Conservation (phyloP, 768 basidiomycete genomes). For the Tricholomella constricta region DNA sequence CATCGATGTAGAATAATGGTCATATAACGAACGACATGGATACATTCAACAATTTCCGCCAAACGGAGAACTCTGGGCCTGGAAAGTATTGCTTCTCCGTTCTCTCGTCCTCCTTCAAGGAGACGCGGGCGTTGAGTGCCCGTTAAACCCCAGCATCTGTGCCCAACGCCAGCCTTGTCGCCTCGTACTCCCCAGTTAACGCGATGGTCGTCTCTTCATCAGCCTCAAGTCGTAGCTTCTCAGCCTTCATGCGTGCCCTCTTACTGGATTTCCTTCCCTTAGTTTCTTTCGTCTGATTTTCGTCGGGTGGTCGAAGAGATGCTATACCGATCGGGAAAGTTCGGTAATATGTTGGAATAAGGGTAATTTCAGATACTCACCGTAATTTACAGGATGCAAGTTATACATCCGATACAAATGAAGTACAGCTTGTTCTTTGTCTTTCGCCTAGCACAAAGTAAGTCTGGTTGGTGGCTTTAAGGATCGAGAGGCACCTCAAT, state of each 20-base stretch:
- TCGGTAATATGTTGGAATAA: background rate
- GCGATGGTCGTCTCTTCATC: background rate
- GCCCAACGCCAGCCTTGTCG: background rate
- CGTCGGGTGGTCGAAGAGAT: constrained; percentile 45
- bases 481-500: constrained; percentile 53
- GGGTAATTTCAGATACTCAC: constrained; percentile 30
- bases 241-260: constrained; percentile 22
- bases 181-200: background rate
- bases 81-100: no score
- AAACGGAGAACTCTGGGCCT: no score
- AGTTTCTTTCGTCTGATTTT: constrained; percentile 44
- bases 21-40: no score
- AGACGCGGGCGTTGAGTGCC: no score
- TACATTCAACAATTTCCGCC: no score
- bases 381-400: constrained; percentile 63
- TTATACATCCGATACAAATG: constrained; percentile 80
- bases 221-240: background rate
- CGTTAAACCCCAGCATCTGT: no score
- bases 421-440: constrained; percentile 92
- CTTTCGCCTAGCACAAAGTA: constrained; percentile 57
- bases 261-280: constrained; percentile 47
- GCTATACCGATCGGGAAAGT: constrained; percentile 24
- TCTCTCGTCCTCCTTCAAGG: no score
- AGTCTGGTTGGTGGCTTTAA: background rate
- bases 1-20: no score